Evolutionary conservation across 352 stramenopile species (phyloP).

Genomic region (Phytopythium montanum): DNA sequence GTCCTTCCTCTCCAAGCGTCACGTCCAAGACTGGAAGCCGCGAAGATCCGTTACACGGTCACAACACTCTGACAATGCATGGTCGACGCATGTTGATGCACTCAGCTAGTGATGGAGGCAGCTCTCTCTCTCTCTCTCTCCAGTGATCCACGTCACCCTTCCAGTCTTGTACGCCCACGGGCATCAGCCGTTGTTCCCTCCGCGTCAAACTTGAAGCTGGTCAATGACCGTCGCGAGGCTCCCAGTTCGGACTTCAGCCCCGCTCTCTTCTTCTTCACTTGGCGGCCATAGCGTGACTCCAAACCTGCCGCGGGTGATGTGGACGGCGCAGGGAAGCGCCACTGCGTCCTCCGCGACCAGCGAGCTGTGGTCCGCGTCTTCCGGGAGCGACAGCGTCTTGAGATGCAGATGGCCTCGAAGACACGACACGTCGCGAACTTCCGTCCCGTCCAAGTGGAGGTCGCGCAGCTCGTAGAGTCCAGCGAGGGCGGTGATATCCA

Average conservation of each 20-base stretch:
- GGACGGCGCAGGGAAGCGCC: background rate
- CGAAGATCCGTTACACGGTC: background rate
- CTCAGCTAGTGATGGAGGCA: no score
- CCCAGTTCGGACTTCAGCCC: no score
- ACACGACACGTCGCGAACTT: background rate
- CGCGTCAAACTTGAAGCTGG: no score
- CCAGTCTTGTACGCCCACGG: no score
- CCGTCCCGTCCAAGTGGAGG: background rate
- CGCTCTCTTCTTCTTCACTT: background rate
- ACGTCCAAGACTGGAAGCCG: background rate
- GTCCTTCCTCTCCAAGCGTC: background rate
- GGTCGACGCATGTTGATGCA: no score
- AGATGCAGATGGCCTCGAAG: background rate
- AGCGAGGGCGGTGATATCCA: background rate
- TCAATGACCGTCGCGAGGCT: no score
- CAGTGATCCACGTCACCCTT: no score
- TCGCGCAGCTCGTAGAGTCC: background rate
- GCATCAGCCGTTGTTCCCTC: no score
- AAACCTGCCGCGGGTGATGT: background rate
- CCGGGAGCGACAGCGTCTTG: background rate
- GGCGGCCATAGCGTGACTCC: background rate
- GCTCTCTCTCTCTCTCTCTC: no score
- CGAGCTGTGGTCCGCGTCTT: background rate
- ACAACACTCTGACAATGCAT: no score
- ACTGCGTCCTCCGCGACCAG: background rate